Evolutionary conservation across 441 rosid species (phyloP).

Genomic region (Aleurites moluccanus): DNA sequence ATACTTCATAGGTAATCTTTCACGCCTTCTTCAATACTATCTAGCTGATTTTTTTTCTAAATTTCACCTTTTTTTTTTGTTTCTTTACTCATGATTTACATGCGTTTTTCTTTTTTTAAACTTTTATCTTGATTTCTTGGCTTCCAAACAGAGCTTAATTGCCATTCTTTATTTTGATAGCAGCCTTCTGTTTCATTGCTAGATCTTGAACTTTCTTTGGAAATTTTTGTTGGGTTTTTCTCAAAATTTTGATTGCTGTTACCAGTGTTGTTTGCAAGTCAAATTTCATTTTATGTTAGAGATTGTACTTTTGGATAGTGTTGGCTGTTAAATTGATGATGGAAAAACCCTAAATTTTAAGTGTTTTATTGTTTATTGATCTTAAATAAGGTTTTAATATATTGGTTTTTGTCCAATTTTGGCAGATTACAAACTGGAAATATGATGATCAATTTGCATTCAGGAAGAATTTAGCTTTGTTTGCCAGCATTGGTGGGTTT

Average conservation of each 20-base stretch:
- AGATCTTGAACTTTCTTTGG: constrained; percentile 17
- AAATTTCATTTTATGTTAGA: constrained; percentile 2
- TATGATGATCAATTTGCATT: background rate
- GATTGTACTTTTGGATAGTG: too few relatives aligned
- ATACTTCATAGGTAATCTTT: constrained; percentile 8
- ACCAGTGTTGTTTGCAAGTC: background rate
- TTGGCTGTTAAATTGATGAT: background rate
- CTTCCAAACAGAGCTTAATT: background rate
- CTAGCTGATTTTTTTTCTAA: background rate
- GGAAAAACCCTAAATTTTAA: constrained; percentile 9
- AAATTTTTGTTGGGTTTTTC: background rate
- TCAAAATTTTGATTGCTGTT: background rate
- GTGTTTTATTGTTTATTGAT: background rate
- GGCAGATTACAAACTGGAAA: background rate
- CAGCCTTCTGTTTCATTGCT: background rate
- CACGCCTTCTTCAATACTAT: background rate
- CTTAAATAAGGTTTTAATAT: background rate
- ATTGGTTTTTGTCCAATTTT: constrained; percentile 19
- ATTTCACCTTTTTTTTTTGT: background rate
- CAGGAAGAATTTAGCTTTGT: background rate
- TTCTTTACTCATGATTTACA: background rate
- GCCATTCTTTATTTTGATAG: background rate
- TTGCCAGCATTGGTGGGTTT: constrained; percentile 11
- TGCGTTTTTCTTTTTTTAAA: background rate
- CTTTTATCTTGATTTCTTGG: background rate